These are phyloP conservation scores for Singerocomus inundabilis DNA, from an alignment of 1,284 basidiomycete species.

Conservation along the genomic window DNA sequence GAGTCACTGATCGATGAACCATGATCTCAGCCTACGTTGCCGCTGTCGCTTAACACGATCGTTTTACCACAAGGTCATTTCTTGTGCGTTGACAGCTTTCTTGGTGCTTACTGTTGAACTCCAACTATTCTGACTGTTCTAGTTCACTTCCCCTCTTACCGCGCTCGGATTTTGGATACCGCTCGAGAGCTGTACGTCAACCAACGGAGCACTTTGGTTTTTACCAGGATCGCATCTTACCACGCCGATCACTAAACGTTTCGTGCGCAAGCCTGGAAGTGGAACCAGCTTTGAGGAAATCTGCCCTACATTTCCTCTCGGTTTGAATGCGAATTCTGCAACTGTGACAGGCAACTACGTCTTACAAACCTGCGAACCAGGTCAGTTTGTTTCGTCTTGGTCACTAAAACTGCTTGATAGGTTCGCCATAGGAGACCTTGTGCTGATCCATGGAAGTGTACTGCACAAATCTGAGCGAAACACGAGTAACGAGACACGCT, in stretches of 20 bases:
- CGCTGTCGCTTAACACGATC: constrained; percentile 1
- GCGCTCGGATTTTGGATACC: constrained; percentile 97
- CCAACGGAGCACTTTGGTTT: constrained; percentile 90
- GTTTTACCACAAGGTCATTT: constrained; percentile 54
- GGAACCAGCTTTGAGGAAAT: constrained; percentile 82
- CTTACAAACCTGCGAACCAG: constrained; percentile 74
- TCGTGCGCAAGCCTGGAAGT: constrained; percentile 69
- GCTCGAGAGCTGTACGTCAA: constrained; percentile 80
- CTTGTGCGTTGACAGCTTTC: constrained; percentile 46
- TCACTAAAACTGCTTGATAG: background rate
- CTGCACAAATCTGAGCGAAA: constrained; percentile 88
- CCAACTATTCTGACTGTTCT: background rate
- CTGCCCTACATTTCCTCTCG: constrained; percentile 38
- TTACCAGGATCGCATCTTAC: constrained; percentile 87
- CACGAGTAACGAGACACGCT: constrained; percentile 68
- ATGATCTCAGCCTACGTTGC: constrained; percentile 3
- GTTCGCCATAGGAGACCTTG: constrained; percentile 63
- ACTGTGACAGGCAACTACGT: constrained; percentile 54
- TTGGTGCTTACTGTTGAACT: background rate
- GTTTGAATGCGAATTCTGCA: constrained; percentile 10
- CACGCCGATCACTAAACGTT: constrained; percentile 73
- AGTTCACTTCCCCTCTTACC: constrained; percentile 91
- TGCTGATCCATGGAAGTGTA: constrained; percentile 88
- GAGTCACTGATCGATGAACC: constrained; percentile 32
- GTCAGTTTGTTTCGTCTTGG: constrained; percentile 38